Evolutionary conservation across 73 alveolate species (phyloP).

Genomic region (Tetrahymena borealis): DNA sequence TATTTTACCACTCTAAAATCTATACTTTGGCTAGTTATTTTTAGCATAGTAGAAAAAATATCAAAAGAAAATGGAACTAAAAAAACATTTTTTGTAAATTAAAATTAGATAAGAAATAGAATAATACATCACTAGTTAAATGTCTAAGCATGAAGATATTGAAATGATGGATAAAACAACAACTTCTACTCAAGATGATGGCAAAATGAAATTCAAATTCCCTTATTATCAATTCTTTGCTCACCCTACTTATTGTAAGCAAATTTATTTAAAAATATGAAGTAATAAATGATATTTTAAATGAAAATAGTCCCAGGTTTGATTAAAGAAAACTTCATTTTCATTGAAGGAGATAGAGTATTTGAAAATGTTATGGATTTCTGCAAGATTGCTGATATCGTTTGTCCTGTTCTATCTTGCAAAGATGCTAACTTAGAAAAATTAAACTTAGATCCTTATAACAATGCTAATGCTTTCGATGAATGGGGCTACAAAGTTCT

Average conservation of each 20-base stretch:
- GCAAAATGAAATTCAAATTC: constrained; percentile 14
- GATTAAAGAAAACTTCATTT: constrained; percentile 10
- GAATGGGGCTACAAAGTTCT: constrained; percentile 84
- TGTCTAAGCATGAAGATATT: not conserved
- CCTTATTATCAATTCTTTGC: not conserved
- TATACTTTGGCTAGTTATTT: not conserved
- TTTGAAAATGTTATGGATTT: constrained; percentile 60
- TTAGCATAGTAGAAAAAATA: not conserved
- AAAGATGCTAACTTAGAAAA: constrained; percentile 67
- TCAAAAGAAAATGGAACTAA: not conserved
- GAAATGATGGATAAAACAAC: not conserved
- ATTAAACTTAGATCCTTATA: constrained; percentile 87
- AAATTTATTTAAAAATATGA: not conserved
- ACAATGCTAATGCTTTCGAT: constrained; percentile 86
- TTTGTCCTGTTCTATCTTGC: constrained; percentile 80
- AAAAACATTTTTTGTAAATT: not conserved
- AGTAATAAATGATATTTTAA: not conserved
- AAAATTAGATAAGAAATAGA: not conserved
- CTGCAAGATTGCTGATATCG: constrained; percentile 85
- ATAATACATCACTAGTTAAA: not conserved
- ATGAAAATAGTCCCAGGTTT: constrained; percentile 8
- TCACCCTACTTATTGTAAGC: constrained; percentile 5
- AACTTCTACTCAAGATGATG: not conserved
- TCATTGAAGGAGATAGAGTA: constrained; percentile 26
- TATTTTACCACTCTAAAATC: not conserved